Conservation (phyloP, 441 rosid species). For the Mallotus japonicus region DNA sequence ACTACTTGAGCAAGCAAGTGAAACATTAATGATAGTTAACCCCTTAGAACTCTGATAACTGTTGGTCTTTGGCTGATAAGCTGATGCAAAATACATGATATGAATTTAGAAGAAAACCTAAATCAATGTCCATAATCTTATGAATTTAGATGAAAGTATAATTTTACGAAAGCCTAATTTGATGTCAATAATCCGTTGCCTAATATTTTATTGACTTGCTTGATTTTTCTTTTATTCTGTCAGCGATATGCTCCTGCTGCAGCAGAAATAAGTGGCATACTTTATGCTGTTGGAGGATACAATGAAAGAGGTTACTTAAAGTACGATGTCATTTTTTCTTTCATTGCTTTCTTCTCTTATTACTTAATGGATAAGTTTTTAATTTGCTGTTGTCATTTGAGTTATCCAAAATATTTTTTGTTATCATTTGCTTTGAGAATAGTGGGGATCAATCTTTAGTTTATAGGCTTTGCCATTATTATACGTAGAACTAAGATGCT, state of each 20-base stretch:
- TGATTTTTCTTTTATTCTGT: constrained; percentile 13
- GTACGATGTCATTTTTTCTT: constrained; percentile 28
- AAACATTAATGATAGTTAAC: neutral
- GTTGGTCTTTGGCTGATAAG: neutral
- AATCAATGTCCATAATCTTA: neutral
- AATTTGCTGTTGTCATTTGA: neutral
- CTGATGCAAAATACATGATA: neutral
- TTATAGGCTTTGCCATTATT: neutral
- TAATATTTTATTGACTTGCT: neutral
- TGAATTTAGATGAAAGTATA: too few species aligned
- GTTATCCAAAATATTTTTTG: neutral
- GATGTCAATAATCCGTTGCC: neutral
- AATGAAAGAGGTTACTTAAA: constrained; percentile 34
- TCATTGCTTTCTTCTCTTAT: neutral
- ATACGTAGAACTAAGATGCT: neutral
- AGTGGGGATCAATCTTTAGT: neutral
- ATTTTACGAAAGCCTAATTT: too few species aligned
- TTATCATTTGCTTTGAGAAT: neutral
- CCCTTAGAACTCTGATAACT: neutral
- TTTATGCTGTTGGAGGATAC: constrained; percentile 46
- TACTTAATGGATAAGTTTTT: neutral
- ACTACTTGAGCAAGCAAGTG: neutral
- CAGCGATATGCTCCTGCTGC: constrained; percentile 44
- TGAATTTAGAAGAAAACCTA: neutral
- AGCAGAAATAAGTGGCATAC: constrained; percentile 33